Evolutionary conservation across 495 filamentous ascomycete genomes (phyloP), one percentile per base, ranked within the genome.

Genomic region (Penicillium atrosanguineum): DNA sequence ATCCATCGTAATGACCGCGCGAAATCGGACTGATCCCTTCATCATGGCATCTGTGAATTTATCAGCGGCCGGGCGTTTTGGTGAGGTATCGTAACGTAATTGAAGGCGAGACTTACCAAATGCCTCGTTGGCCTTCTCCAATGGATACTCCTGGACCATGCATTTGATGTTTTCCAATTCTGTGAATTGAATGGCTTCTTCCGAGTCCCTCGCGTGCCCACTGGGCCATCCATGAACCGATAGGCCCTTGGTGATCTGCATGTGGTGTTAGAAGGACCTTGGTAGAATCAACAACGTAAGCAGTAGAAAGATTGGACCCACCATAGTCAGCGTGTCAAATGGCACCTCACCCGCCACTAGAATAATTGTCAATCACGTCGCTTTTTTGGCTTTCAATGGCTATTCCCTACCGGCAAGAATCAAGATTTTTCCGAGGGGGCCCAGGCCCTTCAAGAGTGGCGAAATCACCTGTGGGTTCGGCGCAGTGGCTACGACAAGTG

Each of bases 171-270:
- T 73, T 38, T 86, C 74, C 20, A 77, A 55, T 53, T 79, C 51
- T 0, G 86, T 72, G 60, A 89, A 89, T 11, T 57, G 61, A 50
- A 89, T 83, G 0, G 87, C 75, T 55, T 90, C 86, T 67, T 88
- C 86, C 6, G 69, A 71, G 61, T 90, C 87, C 1, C 77, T 62
- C 0, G 82, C 79, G 55, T 87, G 80, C 0, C 87, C 87, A 39
- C 70, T 74, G 0, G 84, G 83, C 80, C 83, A 89, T n/a, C 79
- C 77, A 29, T 77, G 72, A 0, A 90, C 73, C 6, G 77, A 80
- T 5, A 77, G 41, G 26, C 75, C 82, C 50, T 80, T 74, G n/a
- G 45, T 12, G 16, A 62, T 62, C 57, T 63, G 37, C n/a, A 47
- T 7, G 39, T 15, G 9, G n/a, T 31, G 20, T 59, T 44, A 55